A percentile compares a stretch with the other conserved stretches of the same genome.
Evolutionary conservation across 352 stramenopile species (phyloP).

Genomic region (Peronospora destructor): DNA sequence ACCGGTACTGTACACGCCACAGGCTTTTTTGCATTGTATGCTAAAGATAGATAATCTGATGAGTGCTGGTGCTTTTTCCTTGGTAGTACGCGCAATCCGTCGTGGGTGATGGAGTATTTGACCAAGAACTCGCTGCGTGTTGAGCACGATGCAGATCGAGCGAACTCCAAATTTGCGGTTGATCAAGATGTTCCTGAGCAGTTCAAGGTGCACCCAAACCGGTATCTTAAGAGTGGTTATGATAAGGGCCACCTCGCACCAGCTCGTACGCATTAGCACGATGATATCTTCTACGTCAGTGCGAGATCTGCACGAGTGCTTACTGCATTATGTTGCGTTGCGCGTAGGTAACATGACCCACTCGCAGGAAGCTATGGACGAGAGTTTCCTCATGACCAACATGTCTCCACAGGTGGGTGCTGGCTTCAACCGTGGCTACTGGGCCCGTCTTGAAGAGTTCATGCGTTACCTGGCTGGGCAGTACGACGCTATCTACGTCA

Average conservation of each 20-base stretch:
- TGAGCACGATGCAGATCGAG: constrained; percentile 62
- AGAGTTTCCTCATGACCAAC: constrained; percentile 95
- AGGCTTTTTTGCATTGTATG: background rate
- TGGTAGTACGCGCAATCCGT: constrained; percentile 67
- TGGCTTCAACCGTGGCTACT: constrained; percentile 87
- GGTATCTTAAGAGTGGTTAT: constrained; percentile 89
- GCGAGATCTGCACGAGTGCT: background rate
- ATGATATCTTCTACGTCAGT: background rate
- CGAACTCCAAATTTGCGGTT: constrained; percentile 84
- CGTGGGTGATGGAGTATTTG: constrained; percentile 83
- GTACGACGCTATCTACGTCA: constrained; percentile 81
- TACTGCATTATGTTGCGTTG: background rate
- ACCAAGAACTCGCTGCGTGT: constrained; percentile 62
- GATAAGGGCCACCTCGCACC: constrained; percentile 93
- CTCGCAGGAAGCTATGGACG: constrained; percentile 79
- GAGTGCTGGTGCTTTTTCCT: background rate
- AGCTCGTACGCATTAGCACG: constrained; percentile 39
- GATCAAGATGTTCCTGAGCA: constrained; percentile 60
- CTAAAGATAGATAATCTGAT: background rate
- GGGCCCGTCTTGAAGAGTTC: constrained; percentile 82
- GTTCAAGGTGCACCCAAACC: constrained; percentile 82
- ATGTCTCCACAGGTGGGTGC: constrained; percentile 88
- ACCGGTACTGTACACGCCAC: constrained; percentile 33
- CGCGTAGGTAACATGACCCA: constrained; percentile 77
- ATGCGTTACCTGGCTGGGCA: constrained; percentile 73